A percentile compares a stretch with the other conserved stretches of the same genome.
These are phyloP conservation scores for Coemansia sp. DNA, from an alignment of 192 early-diverging fungal genomes.

Conservation along the genomic window DNA sequence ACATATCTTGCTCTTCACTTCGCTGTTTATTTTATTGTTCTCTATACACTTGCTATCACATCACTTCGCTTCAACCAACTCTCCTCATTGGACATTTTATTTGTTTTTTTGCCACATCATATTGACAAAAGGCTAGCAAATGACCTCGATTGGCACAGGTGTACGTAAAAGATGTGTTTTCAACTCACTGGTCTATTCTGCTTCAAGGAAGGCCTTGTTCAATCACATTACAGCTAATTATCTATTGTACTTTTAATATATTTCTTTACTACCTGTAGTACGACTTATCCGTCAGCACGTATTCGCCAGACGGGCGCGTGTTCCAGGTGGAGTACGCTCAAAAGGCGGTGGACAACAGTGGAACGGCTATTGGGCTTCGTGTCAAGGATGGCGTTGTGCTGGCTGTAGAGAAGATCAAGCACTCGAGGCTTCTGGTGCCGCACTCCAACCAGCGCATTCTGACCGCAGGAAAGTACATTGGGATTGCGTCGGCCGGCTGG, in stretches of 20 bases:
- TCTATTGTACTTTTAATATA: not conserved
- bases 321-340: constrained; percentile 99
- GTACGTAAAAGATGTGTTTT: constrained; percentile 55
- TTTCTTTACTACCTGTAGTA: constrained; percentile 60
- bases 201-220: not conserved
- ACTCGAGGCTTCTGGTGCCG: constrained; percentile 91
- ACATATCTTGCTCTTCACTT: not conserved
- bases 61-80: not conserved
- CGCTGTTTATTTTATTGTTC: not conserved
- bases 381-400: constrained; percentile 95
- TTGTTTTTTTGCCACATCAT: not conserved
- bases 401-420: constrained; percentile 93
- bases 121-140: constrained; percentile 24
- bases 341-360: constrained; percentile 98
- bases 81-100: not conserved
- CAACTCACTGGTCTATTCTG: not conserved
- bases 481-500: constrained; percentile 91
- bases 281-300: constrained; percentile 96
- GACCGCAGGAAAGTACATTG: constrained; percentile 89
- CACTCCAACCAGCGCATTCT: constrained; percentile 91
- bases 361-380: constrained; percentile 92
- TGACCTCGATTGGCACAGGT: constrained; percentile 92
- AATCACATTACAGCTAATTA: constrained; percentile 1
- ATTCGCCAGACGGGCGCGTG: constrained; percentile 98
- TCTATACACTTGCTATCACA: not conserved